Base-by-base conservation (phyloP, 164 flowering plant genomes). In the Warburgia ugandensis region DNA sequence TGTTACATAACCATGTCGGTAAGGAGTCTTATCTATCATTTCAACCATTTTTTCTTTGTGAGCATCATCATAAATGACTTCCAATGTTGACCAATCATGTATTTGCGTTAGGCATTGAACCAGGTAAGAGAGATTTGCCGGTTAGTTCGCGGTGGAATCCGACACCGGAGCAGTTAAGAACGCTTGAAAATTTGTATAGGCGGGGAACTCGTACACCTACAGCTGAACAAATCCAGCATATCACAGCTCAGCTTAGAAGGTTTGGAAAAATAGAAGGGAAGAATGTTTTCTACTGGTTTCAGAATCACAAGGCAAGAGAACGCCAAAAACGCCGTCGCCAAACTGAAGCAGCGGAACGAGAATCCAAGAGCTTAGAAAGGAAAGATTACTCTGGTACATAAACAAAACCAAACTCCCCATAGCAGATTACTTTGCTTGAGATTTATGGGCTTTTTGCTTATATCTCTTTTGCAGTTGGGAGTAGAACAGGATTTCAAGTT, bases 251-350 rank as follows among this genome's bases (percentile, higher is more conserved):
- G 61, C 86, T 88, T 10, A 73, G 94, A 0, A 56, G 80, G 8
- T 84, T 56, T 14, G 96, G 96, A 2, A 82, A 77, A 66, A 84
- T 88, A 20, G 96, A 88, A 57, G 91, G 96, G 14, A 88, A 88
- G 63, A 88, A 88, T 44, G 96, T 88, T 6, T 88, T 88, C 70
- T 88, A 88, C 63, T 88, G 96, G 96, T 88, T 88, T 47, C 96
- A 88, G 42, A 88, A 88, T 50, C 96, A 88, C 67, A 88, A 88
- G 67, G 94, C 96, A 0, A 68, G 96, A 45, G 96, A 88, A 40
- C 45, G 96, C 7, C 96, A 83, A 56, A 88, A 84, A 54, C 83
- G 96, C 2, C 81, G 92, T 27, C 80, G 91, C 12, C 76, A 69
- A 46, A 66, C 59, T 55, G 80, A 75, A 28, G 59, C 72, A 6